Conservation (phyloP, 805 yeast genomes). For the Hanseniaspora lachancei region DNA sequence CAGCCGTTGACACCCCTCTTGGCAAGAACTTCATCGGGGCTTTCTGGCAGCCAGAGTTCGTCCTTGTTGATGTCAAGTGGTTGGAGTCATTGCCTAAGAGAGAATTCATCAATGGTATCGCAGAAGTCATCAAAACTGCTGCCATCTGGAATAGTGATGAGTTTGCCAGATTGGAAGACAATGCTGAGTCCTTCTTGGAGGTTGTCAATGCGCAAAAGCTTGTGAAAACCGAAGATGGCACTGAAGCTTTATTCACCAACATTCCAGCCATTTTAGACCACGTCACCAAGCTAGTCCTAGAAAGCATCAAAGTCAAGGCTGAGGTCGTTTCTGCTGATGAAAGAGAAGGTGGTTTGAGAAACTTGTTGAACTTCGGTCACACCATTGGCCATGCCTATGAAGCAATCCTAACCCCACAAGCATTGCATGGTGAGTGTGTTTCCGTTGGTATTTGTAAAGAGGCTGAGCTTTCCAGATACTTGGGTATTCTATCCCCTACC, state of each 20-base stretch:
- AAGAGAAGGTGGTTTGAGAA: slow-evolving; percentile 87
- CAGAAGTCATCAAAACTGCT: slow-evolving; percentile 94
- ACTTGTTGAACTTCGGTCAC: slow-evolving; percentile 88
- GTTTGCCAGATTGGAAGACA: slow-evolving; percentile 68
- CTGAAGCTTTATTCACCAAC: slow-evolving; percentile 42
- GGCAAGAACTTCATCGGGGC: slow-evolving; percentile 96
- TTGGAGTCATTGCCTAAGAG: slow-evolving; percentile 79
- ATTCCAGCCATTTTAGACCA: slow-evolving; percentile 59
- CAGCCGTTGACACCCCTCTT: slow-evolving; percentile 91
- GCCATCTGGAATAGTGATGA: slow-evolving; percentile 93
- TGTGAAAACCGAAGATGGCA: slow-evolving; percentile 22
- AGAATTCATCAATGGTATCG: slow-evolving; percentile 96
- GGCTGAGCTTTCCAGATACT: slow-evolving; percentile 87
- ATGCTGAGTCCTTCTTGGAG: slow-evolving; percentile 55
- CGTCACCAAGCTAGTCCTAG: slow-evolving; percentile 63
- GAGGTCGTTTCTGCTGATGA: slow-evolving; percentile 88
- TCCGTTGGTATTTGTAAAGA: slow-evolving; percentile 90
- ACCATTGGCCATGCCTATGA: slow-evolving; percentile 97
- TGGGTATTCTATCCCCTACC: slow-evolving; percentile 78
- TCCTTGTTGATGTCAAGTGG: slow-evolving; percentile 78
- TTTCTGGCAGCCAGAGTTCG: slow-evolving; percentile 88
- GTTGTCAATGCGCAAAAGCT: slow-evolving; percentile 37
- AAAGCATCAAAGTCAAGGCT: slow-evolving; percentile 82
- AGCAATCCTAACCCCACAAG: slow-evolving; percentile 93
- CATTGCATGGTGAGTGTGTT: slow-evolving; percentile 97